Evolutionary conservation across 257 asterid species (phyloP).

Genomic region (Striga asiatica): DNA sequence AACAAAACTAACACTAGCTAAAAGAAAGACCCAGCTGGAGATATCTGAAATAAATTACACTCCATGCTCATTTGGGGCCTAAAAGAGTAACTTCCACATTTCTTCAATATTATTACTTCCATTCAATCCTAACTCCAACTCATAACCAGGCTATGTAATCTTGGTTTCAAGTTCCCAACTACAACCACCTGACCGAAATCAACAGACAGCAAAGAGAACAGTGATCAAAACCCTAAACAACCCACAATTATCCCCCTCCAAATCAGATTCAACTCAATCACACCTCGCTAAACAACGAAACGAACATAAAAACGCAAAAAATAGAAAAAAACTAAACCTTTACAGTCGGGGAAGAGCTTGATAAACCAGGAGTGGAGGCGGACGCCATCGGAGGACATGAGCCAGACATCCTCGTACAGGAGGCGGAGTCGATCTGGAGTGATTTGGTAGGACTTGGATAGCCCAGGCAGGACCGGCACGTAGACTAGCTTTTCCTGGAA

Average conservation of each 20-base stretch:
- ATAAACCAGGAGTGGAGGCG: constrained; percentile 98
- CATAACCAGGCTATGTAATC: not conserved
- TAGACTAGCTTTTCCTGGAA: constrained; percentile 91
- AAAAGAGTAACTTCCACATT: not conserved
- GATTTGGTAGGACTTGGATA: constrained; percentile 72
- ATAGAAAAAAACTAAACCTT: constrained; percentile 28
- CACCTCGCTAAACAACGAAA: not conserved
- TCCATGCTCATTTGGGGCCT: not conserved
- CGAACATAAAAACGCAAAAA: not conserved
- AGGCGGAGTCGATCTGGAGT: constrained; percentile 91
- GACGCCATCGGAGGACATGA: constrained; percentile 89
- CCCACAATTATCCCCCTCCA: constrained; percentile 5
- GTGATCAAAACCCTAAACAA: constrained; percentile 21
- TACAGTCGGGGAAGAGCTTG: constrained; percentile 61
- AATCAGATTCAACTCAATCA: constrained; percentile 10
- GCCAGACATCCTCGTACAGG: constrained; percentile 89
- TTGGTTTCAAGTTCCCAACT: not conserved
- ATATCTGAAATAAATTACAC: not conserved
- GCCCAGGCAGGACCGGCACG: constrained; percentile 95
- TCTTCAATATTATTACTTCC: not conserved
- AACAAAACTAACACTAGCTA: not conserved
- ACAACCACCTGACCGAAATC: constrained; percentile 10
- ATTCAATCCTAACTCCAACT: not conserved
- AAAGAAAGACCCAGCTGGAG: not conserved
- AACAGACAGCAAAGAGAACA: constrained; percentile 2